These are phyloP conservation scores for Lepidium aucheri DNA, from an alignment of 345 rosid genomes.

Conservation along the genomic window DNA sequence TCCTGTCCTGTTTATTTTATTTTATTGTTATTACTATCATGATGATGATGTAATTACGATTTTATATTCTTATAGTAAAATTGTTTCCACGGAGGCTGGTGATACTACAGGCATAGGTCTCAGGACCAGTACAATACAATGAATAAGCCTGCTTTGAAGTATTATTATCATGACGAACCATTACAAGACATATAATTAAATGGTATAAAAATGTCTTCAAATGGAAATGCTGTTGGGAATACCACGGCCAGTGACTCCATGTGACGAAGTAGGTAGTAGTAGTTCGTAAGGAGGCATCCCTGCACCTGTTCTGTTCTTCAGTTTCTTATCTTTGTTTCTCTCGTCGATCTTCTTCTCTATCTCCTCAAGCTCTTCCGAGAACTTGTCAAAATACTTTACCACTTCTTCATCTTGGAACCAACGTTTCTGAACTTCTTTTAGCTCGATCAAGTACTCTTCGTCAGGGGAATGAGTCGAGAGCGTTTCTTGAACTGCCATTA, in stretches of 20 bases:
- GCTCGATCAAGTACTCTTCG: constrained; percentile 76
- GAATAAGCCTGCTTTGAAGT: too few relatives aligned
- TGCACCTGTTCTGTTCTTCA: constrained; percentile 76
- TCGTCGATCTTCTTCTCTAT: constrained; percentile 48
- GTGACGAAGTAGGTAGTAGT: constrained; percentile 65
- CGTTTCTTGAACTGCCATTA: constrained; percentile 94
- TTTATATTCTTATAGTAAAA: not conserved
- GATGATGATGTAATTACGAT: not conserved
- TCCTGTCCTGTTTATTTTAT: too few relatives aligned
- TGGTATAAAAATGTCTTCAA: constrained; percentile 4
- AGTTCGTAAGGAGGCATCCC: constrained; percentile 90
- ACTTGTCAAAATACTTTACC: constrained; percentile 37
- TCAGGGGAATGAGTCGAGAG: constrained; percentile 83
- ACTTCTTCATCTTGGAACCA: constrained; percentile 68
- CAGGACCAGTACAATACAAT: too few relatives aligned
- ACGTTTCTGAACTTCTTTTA: constrained; percentile 40
- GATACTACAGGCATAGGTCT: too few relatives aligned
- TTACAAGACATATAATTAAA: not conserved
- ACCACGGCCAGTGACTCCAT: constrained; percentile 92
- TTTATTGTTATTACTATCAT: too few relatives aligned
- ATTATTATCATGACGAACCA: not conserved
- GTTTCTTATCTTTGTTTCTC: constrained; percentile 53
- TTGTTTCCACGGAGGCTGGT: too few relatives aligned
- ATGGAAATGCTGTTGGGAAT: constrained; percentile 93
- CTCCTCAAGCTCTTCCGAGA: constrained; percentile 52